Evolutionary conservation across 306 rosid species (phyloP), one percentile per base, ranked within the genome.

Genomic region (Rosa chinensis): DNA sequence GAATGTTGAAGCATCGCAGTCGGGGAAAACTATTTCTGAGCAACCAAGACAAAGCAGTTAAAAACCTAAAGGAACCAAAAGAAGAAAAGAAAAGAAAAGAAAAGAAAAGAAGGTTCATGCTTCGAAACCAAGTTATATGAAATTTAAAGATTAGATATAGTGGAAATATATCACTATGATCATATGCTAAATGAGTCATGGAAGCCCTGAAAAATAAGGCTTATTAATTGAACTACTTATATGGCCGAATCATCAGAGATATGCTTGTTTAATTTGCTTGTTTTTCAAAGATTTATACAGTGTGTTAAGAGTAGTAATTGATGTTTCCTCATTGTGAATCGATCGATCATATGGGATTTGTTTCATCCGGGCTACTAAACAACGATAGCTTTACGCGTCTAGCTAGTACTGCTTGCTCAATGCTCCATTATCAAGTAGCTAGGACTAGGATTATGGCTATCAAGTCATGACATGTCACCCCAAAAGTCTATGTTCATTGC

Each of bases 1-100:
- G 16, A 21, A 23, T 8, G 87, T 76, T 86, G 79, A 75, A 79
- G 82, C 42, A 85, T 87, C 89, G 67, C 82, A 32, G 42, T 80
- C 83, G 68, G 52, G 35, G 85, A 86, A 78, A 88, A 71, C 76
- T 63, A 74, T 78, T 68, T 71, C 79, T 55, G 66, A 85, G 75
- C 92, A 78, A 84, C 89, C 79, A 44, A 67, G 72, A 58, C 79
- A 69, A 69, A n/a, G 55, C 37, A 40, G 0, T 18, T 17, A 4
- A 9, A 32, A 58, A 39, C 40, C 2, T 4, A 50, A 32, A 17
- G 66, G 8, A 61, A 58, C 64, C 25, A 20, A 58, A 58, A n/a
- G 35, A 32, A 32, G 37, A 32, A 32, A 21, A 18, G 23, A 2
- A 18, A 56, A 49, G 10, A n/a, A 16, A 32, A 32, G 37, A 32